Base-by-base conservation (phyloP, 352 stramenopile species). In the Albugo laibachii region DNA sequence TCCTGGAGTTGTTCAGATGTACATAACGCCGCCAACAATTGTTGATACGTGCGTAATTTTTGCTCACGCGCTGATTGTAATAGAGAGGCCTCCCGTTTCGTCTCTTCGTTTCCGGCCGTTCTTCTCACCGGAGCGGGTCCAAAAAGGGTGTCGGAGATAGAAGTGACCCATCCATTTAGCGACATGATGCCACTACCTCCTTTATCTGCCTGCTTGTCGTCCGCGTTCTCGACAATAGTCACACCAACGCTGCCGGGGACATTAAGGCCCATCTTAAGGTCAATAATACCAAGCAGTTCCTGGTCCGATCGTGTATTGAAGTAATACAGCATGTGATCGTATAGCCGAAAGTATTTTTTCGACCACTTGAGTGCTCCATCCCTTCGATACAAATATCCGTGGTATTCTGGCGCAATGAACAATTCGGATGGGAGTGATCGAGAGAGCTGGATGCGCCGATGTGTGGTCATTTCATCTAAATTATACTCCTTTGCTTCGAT, bases 311-410 rank as follows among this genome's bases (percentile, higher is more conserved):
- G 75, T n/a, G 66, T 83, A 14, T 69, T 63, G 46, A 92, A 92
- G 54, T 91, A 92, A 60, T 88, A 92, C 21, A 92, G 48, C 73
- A 89, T 89, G 51, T 84, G 66, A 40, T 86, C 75, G 47, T 87
- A 86, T 44, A 92, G 50, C 8, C 80, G 72, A 47, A 92, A 92
- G 50, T 91, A 92, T 48, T 80, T 79, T 48, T 83, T 80, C 54
- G 83, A 84, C 80, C 80, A 92, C 63, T 91, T 88, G 31, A 92
- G 69, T 54, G 87, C 61, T 40, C 80, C 89, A 61, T 92, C 80
- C 38, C 91, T 92, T 53, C 87, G 86, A 11, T 86, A 55, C 46
- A 92, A 36, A 35, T 79, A 83, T 15, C 77, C 80, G 42, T 86
- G 80, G 38, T 85, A 61, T 36, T 87, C 74, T 1, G 76, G 77